These are phyloP conservation scores for Hypoxylon sp. DNA, from an alignment of 2,329 filamentous ascomycete species.

Conservation along the genomic window DNA sequence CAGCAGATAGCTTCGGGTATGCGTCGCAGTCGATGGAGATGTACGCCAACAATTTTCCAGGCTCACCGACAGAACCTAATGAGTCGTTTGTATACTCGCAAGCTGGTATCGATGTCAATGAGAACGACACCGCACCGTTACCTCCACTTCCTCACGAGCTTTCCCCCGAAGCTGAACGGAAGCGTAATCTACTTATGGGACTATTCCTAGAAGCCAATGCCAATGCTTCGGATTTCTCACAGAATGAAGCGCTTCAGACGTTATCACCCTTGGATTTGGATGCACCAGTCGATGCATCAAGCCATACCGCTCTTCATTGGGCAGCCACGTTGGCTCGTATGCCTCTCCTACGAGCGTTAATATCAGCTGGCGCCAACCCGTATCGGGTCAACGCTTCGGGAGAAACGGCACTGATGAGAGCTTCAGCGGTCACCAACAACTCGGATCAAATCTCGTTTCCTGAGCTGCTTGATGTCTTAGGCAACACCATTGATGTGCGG, in stretches of 20 bases:
- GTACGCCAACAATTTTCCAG: slow-evolving; percentile 65
- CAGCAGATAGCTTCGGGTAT: slow-evolving; percentile 69
- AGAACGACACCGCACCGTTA: slow-evolving; percentile 70
- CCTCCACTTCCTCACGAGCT: slow-evolving; percentile 72
- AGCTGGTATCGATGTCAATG: slow-evolving; percentile 57
- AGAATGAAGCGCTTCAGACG: slow-evolving; percentile 80
- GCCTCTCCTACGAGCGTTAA: slow-evolving; percentile 81
- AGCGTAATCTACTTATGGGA: slow-evolving; percentile 83
- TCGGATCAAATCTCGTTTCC: slow-evolving; percentile 92
- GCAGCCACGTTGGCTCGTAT: slow-evolving; percentile 92
- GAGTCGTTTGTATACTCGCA: slow-evolving; percentile 80
- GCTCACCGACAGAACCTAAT: slow-evolving; percentile 83
- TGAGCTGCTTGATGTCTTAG: slow-evolving; percentile 87
- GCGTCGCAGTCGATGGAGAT: slow-evolving; percentile 60
- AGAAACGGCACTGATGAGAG: slow-evolving; percentile 92
- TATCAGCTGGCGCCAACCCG: slow-evolving; percentile 86
- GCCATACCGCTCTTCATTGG: slow-evolving; percentile 95
- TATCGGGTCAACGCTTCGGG: slow-evolving; percentile 89
- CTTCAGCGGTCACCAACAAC: slow-evolving; percentile 93
- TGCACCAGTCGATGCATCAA: slow-evolving; percentile 88
- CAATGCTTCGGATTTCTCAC: slow-evolving; percentile 72
- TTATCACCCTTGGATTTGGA: slow-evolving; percentile 86
- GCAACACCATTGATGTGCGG: slow-evolving; percentile 88
- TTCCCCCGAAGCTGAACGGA: slow-evolving; percentile 77
- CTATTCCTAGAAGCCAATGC: slow-evolving; percentile 81